phyloP scores from a whole-genome alignment of 2,329 filamentous ascomycete genomes.

The Dothistroma pini region DNA sequence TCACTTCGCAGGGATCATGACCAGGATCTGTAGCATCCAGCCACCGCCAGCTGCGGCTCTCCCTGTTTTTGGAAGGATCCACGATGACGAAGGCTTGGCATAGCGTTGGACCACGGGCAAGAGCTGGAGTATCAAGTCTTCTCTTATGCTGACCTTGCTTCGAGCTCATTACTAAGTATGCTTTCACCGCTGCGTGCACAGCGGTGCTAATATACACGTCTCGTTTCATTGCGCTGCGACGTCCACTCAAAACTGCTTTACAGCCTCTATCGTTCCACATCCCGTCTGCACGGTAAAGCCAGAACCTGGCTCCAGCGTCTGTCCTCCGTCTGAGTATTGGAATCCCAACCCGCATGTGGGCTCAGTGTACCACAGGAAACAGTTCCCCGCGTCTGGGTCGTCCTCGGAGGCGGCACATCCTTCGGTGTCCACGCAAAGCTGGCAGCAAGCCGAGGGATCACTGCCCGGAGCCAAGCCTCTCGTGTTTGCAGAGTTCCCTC shows the following conservation, averaged over 20 bases:
- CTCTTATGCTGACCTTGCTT: not conserved
- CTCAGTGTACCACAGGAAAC: conserved; percentile 28
- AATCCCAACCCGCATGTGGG: conserved; percentile 26
- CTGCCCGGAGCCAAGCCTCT: conserved; percentile 23
- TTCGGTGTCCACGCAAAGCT: conserved; percentile 26
- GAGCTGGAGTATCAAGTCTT: not conserved
- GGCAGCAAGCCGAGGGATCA: conserved; percentile 28
- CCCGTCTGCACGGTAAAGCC: conserved; percentile 27
- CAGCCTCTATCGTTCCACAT: conserved; percentile 24
- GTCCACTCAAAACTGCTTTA: conserved; percentile 11
- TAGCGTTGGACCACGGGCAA: not conserved
- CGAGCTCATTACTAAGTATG: not conserved
- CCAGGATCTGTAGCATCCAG: conserved; percentile 15
- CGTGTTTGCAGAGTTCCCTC: conserved; percentile 23
- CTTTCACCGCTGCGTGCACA: conserved; percentile 3
- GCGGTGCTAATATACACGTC: conserved; percentile 4
- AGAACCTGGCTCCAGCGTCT: conserved; percentile 20
- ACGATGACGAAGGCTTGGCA: conserved; percentile 12
- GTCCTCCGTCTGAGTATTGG: conserved; percentile 22
- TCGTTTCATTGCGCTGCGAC: not conserved
- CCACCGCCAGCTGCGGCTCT: conserved; percentile 3
- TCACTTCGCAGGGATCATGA: conserved; percentile 18
- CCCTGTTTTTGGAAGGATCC: conserved; percentile 3
- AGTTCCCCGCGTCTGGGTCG: conserved; percentile 27
- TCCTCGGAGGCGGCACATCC: conserved; percentile 27